Evolutionary conservation across 495 filamentous ascomycete genomes (phyloP), one percentile per base, ranked within the genome.

Genomic region (Penicillium cinerascens): DNA sequence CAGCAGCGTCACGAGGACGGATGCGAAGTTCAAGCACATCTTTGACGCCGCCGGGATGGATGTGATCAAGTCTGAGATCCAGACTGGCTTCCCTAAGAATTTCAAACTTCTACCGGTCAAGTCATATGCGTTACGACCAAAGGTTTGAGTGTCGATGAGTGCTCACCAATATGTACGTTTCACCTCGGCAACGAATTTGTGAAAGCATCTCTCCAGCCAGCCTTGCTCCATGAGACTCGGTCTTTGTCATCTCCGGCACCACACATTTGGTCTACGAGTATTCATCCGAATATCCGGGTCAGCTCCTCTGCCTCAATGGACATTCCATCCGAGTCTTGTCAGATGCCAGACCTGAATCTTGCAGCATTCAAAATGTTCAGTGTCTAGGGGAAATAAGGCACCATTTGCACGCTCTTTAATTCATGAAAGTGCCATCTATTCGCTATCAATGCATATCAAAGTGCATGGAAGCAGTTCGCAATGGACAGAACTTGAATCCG

Each of bases 1-100:
- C 65, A 90, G 82, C 55, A 88, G 84, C 65, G 88, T 95, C 13
- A 95, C 89, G 9, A 78, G 88, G 63, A 82, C 76, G 36, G 88
- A 96, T 55, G 70, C 67, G 25, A 89, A 88, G 44, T 91, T 91
- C 52, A 74, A 78, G 55, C 60, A 58, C 3, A 59, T 96, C 25
- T 95, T 96, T 59, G 77, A 77, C 50, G 68, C 85, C 44, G 88
- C 87, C 0, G 84, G 82, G 15, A 60, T 96, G 55, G 74, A 66
- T 44, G 59, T 95, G 25, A 69, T 90, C 45, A 81, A 74, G 63
- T 82, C 82, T 11, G 89, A 96, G 64, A 49, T 91, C 45, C 91
- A 96, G 69, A 82, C 77, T 38, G 91, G 88, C 0, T 83, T 91
- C 44, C 84, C 86, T 1, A 74, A 76, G 44, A 73, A 75, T 42